phyloP scores from a whole-genome alignment of 352 stramenopile species.

The Albugo laibachii region DNA sequence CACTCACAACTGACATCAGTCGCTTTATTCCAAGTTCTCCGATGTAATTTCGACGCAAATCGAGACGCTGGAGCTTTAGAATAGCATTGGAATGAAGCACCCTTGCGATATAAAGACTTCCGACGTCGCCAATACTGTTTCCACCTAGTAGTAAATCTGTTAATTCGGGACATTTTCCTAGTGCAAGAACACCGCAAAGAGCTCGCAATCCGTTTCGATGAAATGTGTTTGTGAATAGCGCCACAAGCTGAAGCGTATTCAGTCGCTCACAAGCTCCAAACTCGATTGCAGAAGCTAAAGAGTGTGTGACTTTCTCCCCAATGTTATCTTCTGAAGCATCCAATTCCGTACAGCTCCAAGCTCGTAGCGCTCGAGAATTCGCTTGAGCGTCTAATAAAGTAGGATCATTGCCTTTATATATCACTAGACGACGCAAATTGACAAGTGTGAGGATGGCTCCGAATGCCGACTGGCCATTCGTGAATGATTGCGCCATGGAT shows the following conservation, averaged over 20 bases:
- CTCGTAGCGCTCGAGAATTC: constrained; percentile 19
- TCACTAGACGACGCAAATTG: constrained; percentile 36
- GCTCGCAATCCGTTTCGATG: constrained; percentile 20
- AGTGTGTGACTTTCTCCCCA: constrained; percentile 25
- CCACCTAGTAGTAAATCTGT: constrained; percentile 37
- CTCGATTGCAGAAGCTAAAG: constrained; percentile 17
- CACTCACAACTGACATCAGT: constrained; percentile 14
- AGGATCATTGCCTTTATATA: constrained; percentile 16
- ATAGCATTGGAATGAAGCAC: constrained; percentile 17
- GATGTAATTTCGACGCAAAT: constrained; percentile 54
- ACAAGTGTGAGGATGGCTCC: background rate
- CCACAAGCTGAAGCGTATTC: constrained; percentile 39
- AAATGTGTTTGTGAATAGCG: constrained; percentile 47
- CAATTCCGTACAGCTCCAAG: constrained; percentile 38
- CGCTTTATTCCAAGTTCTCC: constrained; percentile 30
- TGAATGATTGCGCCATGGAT: background rate
- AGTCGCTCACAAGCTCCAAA: constrained; percentile 18
- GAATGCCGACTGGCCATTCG: constrained; percentile 16
- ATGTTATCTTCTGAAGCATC: constrained; percentile 28
- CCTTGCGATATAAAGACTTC: constrained; percentile 20
- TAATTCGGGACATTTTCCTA: constrained; percentile 24
- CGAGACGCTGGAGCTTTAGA: constrained; percentile 21
- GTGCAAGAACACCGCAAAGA: constrained; percentile 20
- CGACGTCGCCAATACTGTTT: constrained; percentile 42
- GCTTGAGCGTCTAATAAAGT: constrained; percentile 1